A percentile compares a stretch with the other conserved stretches of the same genome.
Conservation (phyloP, 768 basidiomycete genomes). For the Hygrophoropsis aurantiaca region DNA sequence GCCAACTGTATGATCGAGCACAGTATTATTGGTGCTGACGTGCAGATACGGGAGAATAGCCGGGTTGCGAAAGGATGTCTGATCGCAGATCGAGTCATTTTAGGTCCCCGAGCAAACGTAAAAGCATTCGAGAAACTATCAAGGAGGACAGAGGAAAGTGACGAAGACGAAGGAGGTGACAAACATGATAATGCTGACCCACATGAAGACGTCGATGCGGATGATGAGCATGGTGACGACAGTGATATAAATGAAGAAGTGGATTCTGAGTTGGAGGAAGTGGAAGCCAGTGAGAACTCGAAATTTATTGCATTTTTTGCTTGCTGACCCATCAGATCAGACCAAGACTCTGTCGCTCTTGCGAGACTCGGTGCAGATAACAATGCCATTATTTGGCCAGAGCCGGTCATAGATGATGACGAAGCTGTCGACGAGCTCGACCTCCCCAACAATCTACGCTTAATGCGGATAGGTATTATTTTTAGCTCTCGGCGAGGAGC, state of each 20-base stretch:
- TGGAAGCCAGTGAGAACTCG: slow-evolving; percentile 57
- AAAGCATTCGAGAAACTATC: slow-evolving; percentile 74
- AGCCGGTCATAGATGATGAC: slow-evolving; percentile 54
- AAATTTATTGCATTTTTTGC: background rate
- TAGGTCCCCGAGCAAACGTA: slow-evolving; percentile 73
- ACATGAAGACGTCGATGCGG: slow-evolving; percentile 29
- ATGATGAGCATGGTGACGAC: slow-evolving; percentile 30
- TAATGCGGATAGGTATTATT: slow-evolving; percentile 70
- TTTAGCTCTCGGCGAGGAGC: slow-evolving; percentile 1
- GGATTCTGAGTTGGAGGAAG: slow-evolving; percentile 67
- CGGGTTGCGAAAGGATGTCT: slow-evolving; percentile 74
- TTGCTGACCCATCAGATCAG: slow-evolving; percentile 27
- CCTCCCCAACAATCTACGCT: slow-evolving; percentile 66
- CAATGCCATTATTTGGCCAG: slow-evolving; percentile 83
- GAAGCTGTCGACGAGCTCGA: slow-evolving; percentile 64
- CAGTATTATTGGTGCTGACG: slow-evolving; percentile 80
- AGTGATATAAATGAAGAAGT: slow-evolving; percentile 28
- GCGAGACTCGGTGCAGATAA: slow-evolving; percentile 63
- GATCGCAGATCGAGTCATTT: slow-evolving; percentile 75
- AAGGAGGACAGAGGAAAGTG: slow-evolving; percentile 39
- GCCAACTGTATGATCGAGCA: slow-evolving; percentile 68
- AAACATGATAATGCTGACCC: slow-evolving; percentile 37
- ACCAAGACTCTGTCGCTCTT: slow-evolving; percentile 44
- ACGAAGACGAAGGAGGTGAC: slow-evolving; percentile 25
- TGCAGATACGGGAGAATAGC: slow-evolving; percentile 66